Conservation (phyloP, 768 basidiomycete species). For the Tulasnella sp. region DNA sequence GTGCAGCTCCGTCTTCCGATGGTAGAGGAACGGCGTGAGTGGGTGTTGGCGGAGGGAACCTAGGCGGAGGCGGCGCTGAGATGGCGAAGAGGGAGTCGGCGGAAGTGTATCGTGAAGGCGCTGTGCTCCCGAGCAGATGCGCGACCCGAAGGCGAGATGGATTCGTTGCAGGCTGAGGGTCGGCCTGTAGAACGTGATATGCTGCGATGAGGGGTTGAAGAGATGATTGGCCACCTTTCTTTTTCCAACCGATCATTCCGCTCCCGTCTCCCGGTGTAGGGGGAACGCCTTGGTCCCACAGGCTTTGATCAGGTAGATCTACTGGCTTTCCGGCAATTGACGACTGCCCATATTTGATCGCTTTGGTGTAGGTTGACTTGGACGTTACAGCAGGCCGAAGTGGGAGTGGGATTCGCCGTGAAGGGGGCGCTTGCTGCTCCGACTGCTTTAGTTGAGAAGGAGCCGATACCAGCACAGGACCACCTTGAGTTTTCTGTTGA, state of each 20-base stretch:
- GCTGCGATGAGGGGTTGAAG: slow-evolving; percentile 24
- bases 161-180: slow-evolving; percentile 25
- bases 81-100: slow-evolving; percentile 23
- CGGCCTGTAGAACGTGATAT: slow-evolving; percentile 21
- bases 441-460: slow-evolving; percentile 35
- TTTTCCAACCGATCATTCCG: background rate
- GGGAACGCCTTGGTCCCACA: background rate
- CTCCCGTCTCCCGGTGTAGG: background rate
- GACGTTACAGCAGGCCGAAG: slow-evolving; percentile 56
- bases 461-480: slow-evolving; percentile 26
- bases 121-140: slow-evolving; percentile 16
- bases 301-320: slow-evolving; percentile 16
- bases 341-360: slow-evolving; percentile 71
- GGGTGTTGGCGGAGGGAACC: slow-evolving; percentile 24
- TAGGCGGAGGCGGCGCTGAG: slow-evolving; percentile 13
- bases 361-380: slow-evolving; percentile 37
- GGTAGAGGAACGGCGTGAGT: slow-evolving; percentile 21
- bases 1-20: background rate
- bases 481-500: slow-evolving; percentile 1
- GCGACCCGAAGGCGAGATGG: slow-evolving; percentile 27
- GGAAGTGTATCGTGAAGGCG: slow-evolving; percentile 23
- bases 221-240: background rate
- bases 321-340: slow-evolving; percentile 59
- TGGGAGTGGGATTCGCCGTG: slow-evolving; percentile 39
- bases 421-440: slow-evolving; percentile 41